Evolutionary conservation across 2,329 filamentous ascomycete genomes (phyloP), one percentile per base, ranked within the genome.

Genomic region (Coniochaeta sp.): DNA sequence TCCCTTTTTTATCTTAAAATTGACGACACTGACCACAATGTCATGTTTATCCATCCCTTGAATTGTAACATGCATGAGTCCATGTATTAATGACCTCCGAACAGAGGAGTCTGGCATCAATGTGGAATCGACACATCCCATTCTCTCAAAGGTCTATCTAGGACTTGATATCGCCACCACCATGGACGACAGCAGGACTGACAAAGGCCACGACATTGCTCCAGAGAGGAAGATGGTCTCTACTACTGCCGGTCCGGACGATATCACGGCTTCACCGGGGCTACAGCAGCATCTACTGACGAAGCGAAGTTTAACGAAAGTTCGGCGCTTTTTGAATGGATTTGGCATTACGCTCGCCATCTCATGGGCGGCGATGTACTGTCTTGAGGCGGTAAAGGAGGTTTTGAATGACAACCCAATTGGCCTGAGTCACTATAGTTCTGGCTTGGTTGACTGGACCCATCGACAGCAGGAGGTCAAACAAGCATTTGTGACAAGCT

Each of bases 401-500:
- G n/a, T n/a, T n/a, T 14, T 28, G 44, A 50, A 50, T 5, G 52
- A 55, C 30, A 38, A 57, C 22, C 55, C 55, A 30, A 57, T 57
- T 32, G 38, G 55, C 36, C 28, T 30, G 1, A 32, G 38, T 22
- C 55, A 57, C 12, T 57, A 57, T 19, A 2, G 17, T 4, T 10
- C 55, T 1, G 17, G 24, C 6, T 24, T 57, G 2, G 38, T 44
- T 4, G 36, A 57, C n/a, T 57, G 55, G 55, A 30, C 30, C 26
- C 16, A 5, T 7, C 55, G 55, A 24, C 55, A 26, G 14, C 56
- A 58, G 5, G 22, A 61, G 52, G 60, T 61, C 17, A 59, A 52
- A 28, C 84, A 89, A 67, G 86, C 83, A 14, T 90, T 91, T 72
- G 79, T 82, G 66, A 74, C 87, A 58, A 89, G 87, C 65, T 91